Evolutionary conservation across 2,329 filamentous ascomycete genomes (phyloP).

Genomic region (Rhytidhysteron rufulum): DNA sequence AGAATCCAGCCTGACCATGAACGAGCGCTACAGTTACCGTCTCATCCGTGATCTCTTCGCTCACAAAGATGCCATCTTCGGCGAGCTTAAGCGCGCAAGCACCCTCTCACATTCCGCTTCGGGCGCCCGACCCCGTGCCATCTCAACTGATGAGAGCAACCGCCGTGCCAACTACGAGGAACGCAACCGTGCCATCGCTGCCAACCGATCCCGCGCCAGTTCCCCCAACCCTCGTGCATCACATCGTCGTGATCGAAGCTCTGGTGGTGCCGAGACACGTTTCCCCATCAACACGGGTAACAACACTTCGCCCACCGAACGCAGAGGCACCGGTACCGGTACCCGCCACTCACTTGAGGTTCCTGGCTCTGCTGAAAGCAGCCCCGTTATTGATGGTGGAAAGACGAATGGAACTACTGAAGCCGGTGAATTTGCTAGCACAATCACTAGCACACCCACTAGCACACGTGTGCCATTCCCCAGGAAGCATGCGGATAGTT

Average conservation of each 20-base stretch:
- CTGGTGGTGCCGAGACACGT: conserved; percentile 58
- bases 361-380: conserved; percentile 56
- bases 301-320: conserved; percentile 55
- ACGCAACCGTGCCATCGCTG: conserved; percentile 73
- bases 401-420: conserved; percentile 36
- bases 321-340: conserved; percentile 54
- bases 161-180: conserved; percentile 93
- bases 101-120: conserved; percentile 59
- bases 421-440: conserved; percentile 5
- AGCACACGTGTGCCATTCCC: conserved; percentile 32
- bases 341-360: conserved; percentile 74
- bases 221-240: conserved; percentile 55
- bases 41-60: conserved; percentile 87
- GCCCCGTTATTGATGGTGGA: conserved; percentile 31
- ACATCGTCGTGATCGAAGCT: conserved; percentile 71
- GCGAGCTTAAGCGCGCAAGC: conserved; percentile 88
- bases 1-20: conserved; percentile 88
- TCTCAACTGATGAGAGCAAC: conserved; percentile 94
- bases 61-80: conserved; percentile 93
- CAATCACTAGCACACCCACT: conserved; percentile 27
- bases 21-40: conserved; percentile 89
- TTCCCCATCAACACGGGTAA: conserved; percentile 70
- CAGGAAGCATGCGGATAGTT: conserved; percentile 31
- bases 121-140: conserved; percentile 70
- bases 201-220: conserved; percentile 62